Percentiles rank a stretch among this genome's conserved stretches.
phyloP scores from a whole-genome alignment of 148 eudicot genomes.

The Polygonum maritimum region DNA sequence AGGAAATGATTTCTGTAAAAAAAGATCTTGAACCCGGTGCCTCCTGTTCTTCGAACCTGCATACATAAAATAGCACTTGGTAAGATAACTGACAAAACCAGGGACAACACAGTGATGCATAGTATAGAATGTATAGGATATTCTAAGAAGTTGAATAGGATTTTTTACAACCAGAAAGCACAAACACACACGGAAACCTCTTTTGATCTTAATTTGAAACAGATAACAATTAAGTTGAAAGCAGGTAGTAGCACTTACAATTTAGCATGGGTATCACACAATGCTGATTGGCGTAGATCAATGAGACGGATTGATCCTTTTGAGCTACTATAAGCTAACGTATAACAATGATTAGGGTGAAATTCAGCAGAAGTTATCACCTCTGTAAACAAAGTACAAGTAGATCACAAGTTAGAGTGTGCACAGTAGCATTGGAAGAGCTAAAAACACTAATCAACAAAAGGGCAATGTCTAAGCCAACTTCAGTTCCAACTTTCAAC shows the following conservation, averaged over 20 bases:
- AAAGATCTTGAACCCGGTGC: conserved; percentile 72
- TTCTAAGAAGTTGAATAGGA: background rate
- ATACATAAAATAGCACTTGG: conserved; percentile 6
- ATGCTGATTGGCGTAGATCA: conserved; percentile 76
- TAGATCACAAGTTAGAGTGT: background rate
- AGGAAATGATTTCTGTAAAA: conserved; percentile 72
- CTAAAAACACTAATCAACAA: background rate
- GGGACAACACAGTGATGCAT: background rate
- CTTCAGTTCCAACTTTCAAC: background rate
- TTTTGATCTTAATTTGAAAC: background rate
- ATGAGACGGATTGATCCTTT: conserved; percentile 72
- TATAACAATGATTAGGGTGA: conserved; percentile 74
- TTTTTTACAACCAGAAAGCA: background rate
- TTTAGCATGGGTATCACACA: conserved; percentile 69
- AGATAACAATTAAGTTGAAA: background rate
- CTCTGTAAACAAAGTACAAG: conserved; percentile 34
- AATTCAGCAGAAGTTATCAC: conserved; percentile 82
- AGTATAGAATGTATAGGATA: background rate
- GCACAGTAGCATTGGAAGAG: background rate
- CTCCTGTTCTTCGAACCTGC: conserved; percentile 72
- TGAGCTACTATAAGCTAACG: conserved; percentile 74
- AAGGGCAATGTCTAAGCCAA: background rate
- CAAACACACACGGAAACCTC: background rate
- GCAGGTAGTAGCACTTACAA: conserved; percentile 38
- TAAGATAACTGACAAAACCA: background rate